phyloP scores from a whole-genome alignment of 805 yeast species.

The Pichia paraexigua region DNA sequence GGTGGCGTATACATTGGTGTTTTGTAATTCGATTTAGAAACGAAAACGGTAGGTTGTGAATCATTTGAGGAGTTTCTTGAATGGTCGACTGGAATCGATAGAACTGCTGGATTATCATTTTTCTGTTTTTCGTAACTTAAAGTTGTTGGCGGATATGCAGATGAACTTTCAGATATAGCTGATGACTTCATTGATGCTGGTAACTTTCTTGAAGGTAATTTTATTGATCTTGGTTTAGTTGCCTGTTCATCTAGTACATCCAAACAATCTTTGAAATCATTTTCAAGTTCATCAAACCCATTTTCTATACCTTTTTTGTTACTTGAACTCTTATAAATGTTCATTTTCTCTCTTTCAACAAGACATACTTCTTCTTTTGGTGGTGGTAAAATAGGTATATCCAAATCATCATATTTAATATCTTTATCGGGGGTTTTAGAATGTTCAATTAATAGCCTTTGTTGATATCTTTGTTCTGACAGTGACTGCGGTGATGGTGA shows the following conservation, averaged over 20 bases:
- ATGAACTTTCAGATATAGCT: neutral
- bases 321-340: slow-evolving; percentile 16
- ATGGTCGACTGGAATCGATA: neutral
- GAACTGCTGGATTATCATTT: neutral
- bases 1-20: neutral
- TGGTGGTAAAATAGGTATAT: slow-evolving; percentile 2
- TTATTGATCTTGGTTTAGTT: neutral
- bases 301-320: slow-evolving; percentile 14
- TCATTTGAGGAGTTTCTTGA: neutral
- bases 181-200: slow-evolving; percentile 1
- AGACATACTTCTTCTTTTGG: neutral
- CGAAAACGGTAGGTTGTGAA: neutral
- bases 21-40: neutral
- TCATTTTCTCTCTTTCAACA: neutral
- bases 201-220: neutral
- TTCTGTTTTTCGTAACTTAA: neutral
- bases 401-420: neutral
- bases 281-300: slow-evolving; percentile 24
- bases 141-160: slow-evolving; percentile 1
- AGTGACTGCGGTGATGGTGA: neutral
- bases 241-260: slow-evolving; percentile 2
- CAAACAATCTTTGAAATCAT: slow-evolving; percentile 20
- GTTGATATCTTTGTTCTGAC: neutral
- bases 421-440: neutral
- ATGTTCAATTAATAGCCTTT: neutral